Base-by-base conservation (phyloP, 139 green algal species). In the Chlamydomonas applanata region DNA sequence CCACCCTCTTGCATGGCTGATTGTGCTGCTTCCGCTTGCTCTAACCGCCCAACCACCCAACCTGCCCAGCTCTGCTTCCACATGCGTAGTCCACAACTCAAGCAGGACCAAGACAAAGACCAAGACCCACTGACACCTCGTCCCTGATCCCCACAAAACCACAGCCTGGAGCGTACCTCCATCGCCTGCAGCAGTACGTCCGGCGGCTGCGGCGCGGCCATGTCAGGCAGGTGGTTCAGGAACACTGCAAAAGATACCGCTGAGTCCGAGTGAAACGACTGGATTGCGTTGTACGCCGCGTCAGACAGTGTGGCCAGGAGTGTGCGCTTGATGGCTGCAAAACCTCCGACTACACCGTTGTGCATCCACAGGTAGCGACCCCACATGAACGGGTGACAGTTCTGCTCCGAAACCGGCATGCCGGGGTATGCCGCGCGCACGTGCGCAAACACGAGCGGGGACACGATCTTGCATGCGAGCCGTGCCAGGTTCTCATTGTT, bases 351-450 rank as follows among this genome's bases (percentile, higher is more conserved):
- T 16, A 96, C 91, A 11, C 95, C 95, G 75, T 98, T 98, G 90
- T 98, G 95, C 95, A 98, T 98, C 85, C 89, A 98, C 69, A 98
- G 73, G 84, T 97, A 98, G 32, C 91, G 82, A n/a, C 88, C 90
- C 73, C 73, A 86, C 78, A 89, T 83, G 83, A 97, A 96, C 22
- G 91, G 93, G 79, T 98, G 94, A 88, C 94, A 97, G 82, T 97
- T 97, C 69, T 95, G 88, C 77, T 97, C 93, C 25, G 33, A 67
- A 4, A 98, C 95, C 16, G 95, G 94, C 88, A 98, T 98, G 92
- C 1, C 95, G 0, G 94, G 94, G 73, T 97, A 97, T 0, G 94
- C 94, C 1, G 94, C 94, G 0, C 93, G 76, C 56, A 98, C 95
- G 76, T 98, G 95, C 1, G 95, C 95, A 85, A 98, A 98, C 25